phyloP scores from a whole-genome alignment of 495 filamentous ascomycete genomes.

The Lasiosphaeria ovina region DNA sequence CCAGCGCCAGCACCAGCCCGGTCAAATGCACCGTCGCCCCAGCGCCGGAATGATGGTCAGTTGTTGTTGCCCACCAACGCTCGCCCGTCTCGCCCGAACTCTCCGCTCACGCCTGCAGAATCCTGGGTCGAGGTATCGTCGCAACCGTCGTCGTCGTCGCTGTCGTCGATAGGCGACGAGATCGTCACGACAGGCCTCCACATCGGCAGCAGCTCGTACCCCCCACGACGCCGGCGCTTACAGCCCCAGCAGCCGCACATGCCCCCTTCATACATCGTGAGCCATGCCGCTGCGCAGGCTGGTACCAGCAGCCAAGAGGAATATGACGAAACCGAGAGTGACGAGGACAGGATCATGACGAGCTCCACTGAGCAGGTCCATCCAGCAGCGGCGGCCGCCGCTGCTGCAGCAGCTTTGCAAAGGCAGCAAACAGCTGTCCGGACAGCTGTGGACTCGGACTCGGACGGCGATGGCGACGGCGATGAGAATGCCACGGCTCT shows the following conservation, averaged over 20 bases:
- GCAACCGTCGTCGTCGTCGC: constrained; percentile 82
- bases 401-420: constrained; percentile 12
- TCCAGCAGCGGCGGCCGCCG: constrained; percentile 7
- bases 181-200: constrained; percentile 82
- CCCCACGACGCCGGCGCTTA: constrained; percentile 56
- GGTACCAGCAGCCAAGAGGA: constrained; percentile 83
- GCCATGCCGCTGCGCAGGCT: constrained; percentile 44
- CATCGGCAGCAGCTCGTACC: constrained; percentile 56
- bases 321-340: constrained; percentile 58
- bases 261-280: constrained; percentile 33
- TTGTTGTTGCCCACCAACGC: constrained; percentile 10
- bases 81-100: not conserved
- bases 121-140: constrained; percentile 97
- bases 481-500: constrained; percentile 82
- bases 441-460: constrained; percentile 24
- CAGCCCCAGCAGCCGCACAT: constrained; percentile 41
- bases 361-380: constrained; percentile 79
- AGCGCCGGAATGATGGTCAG: constrained; percentile 37
- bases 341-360: constrained; percentile 74
- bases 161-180: constrained; percentile 87
- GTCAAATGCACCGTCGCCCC: constrained; percentile 24
- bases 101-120: constrained; percentile 59
- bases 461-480: constrained; percentile 40
- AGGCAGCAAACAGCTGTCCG: constrained; percentile 22
- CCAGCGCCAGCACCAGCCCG: not conserved